Evolutionary conservation across 2,329 filamentous ascomycete genomes (phyloP).

Genomic region (Nothophaeocryptopus gaeumannii): DNA sequence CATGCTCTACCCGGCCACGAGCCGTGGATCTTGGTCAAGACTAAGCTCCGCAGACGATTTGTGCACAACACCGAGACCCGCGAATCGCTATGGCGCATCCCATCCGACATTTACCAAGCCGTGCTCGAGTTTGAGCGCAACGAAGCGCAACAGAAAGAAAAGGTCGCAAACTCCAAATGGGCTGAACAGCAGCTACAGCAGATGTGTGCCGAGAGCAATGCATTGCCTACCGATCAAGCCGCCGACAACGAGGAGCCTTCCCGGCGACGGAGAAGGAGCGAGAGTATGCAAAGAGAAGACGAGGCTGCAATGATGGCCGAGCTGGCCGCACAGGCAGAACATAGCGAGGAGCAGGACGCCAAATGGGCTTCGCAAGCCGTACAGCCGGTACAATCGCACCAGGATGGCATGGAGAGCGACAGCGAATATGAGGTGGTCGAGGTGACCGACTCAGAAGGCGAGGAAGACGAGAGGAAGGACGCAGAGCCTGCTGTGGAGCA

Average conservation of each 20-base stretch:
- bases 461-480: constrained; percentile 56
- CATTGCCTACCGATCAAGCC: constrained; percentile 20
- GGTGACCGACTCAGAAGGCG: constrained; percentile 59
- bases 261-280: constrained; percentile 26
- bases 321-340: constrained; percentile 27
- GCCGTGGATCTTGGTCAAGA: constrained; percentile 91
- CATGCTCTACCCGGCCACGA: constrained; percentile 74
- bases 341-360: constrained; percentile 57
- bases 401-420: constrained; percentile 49
- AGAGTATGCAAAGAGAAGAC: constrained; percentile 35
- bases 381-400: constrained; percentile 21
- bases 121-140: constrained; percentile 65
- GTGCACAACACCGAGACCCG: constrained; percentile 85
- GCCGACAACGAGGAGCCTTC: constrained; percentile 19
- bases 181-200: constrained; percentile 32
- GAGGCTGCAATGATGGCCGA: constrained; percentile 37
- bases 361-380: constrained; percentile 37
- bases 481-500: constrained; percentile 46
- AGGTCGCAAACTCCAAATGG: constrained; percentile 33
- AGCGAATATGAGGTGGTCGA: constrained; percentile 73
- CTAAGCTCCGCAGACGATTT: constrained; percentile 83
- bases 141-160: constrained; percentile 66
- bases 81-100: constrained; percentile 92
- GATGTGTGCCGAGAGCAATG: constrained; percentile 27
- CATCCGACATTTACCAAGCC: constrained; percentile 76